Evolutionary conservation across 2,329 filamentous ascomycete genomes (phyloP).

Genomic region (Stagonosporopsis chrysanthemi): DNA sequence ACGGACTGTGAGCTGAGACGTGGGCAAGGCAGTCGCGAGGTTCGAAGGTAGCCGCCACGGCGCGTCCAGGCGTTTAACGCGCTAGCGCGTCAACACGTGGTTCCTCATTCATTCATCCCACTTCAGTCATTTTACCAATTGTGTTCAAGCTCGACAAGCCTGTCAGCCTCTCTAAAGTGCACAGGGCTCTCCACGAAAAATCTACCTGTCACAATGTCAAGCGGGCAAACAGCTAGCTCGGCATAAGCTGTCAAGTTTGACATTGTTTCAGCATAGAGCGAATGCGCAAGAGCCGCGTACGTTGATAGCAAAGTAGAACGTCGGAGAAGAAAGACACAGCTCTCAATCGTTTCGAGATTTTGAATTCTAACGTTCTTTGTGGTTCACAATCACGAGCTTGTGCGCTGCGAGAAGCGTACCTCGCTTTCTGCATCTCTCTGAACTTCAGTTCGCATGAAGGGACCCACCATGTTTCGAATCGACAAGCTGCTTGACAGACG

Average conservation of each 20-base stretch:
- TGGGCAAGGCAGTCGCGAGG: slow-evolving; percentile 1
- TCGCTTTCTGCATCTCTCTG: neutral
- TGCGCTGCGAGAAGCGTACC: neutral
- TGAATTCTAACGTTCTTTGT: neutral
- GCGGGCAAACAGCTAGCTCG: neutral
- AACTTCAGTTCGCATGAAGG: neutral
- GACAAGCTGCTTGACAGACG: neutral
- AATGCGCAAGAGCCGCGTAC: slow-evolving; percentile 4
- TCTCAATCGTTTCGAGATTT: neutral
- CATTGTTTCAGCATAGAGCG: slow-evolving; percentile 7
- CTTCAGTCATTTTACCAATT: neutral
- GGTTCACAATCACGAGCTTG: neutral
- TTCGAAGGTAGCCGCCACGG: neutral
- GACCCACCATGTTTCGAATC: slow-evolving; percentile 13
- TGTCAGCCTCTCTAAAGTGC: neutral
- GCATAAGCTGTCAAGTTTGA: slow-evolving; percentile 18
- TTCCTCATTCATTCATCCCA: neutral
- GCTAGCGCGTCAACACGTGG: slow-evolving; percentile 10
- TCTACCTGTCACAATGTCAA: neutral
- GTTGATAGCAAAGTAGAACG: neutral
- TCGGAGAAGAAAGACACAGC: neutral
- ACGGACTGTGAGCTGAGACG: neutral
- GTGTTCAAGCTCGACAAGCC: neutral
- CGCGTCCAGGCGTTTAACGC: neutral
- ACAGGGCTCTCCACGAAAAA: neutral